Percentiles rank a stretch among this genome's conserved stretches.
Evolutionary conservation across 2,329 filamentous ascomycete species (phyloP).

Genomic region (Colletotrichum cereale): DNA sequence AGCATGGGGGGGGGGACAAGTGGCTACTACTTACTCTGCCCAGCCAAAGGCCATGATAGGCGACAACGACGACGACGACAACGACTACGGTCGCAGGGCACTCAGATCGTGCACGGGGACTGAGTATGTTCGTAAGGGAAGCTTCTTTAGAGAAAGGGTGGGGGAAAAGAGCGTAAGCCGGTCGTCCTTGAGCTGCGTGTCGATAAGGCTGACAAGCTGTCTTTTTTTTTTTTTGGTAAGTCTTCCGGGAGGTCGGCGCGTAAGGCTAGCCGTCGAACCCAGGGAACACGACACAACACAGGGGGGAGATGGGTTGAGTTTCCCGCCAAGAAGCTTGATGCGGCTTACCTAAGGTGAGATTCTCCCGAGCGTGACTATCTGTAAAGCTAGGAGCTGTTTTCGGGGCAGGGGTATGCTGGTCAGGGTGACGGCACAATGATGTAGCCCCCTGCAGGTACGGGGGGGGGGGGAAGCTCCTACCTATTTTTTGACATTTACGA

Average conservation of each 20-base stretch:
- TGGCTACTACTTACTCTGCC: slow-evolving; percentile 38
- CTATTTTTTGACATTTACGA: too few species aligned
- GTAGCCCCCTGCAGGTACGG: slow-evolving; percentile 40
- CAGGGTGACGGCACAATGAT: slow-evolving; percentile 37
- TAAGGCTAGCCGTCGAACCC: slow-evolving; percentile 16
- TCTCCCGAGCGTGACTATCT: slow-evolving; percentile 23
- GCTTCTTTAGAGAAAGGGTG: background rate
- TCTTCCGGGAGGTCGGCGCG: slow-evolving; percentile 13
- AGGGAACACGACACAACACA: slow-evolving; percentile 5
- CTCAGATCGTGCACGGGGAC: background rate
- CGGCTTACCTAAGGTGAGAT: slow-evolving; percentile 35
- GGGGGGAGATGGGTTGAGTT: slow-evolving; percentile 27
- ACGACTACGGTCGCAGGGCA: background rate
- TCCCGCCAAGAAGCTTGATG: slow-evolving; percentile 19
- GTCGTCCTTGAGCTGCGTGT: background rate
- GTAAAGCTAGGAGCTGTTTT: slow-evolving; percentile 31
- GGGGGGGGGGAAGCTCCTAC: slow-evolving; percentile 2
- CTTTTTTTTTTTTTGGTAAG: background rate
- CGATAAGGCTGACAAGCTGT: slow-evolving; percentile 25
- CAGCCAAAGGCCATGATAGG: slow-evolving; percentile 44
- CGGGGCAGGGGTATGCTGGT: slow-evolving; percentile 29
- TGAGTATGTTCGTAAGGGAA: background rate
- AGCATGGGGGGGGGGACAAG: slow-evolving; percentile 4
- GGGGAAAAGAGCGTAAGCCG: background rate
- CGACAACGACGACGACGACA: slow-evolving; percentile 6